Evolutionary conservation across 345 rosid genomes (phyloP).

Genomic region (Adansonia digitata): DNA sequence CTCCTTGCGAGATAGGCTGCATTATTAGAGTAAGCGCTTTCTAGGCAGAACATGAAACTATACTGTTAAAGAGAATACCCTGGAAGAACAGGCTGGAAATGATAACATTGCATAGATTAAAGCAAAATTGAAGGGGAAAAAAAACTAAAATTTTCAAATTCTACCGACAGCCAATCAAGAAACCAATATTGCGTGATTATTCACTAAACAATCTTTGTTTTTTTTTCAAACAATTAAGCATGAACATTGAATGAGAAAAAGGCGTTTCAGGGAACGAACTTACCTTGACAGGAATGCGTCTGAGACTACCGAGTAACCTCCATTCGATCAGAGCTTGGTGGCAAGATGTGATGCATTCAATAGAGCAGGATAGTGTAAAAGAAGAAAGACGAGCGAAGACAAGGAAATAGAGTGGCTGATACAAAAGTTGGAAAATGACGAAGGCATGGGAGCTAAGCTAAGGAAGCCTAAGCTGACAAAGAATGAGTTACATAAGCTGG

Average conservation of each 20-base stretch:
- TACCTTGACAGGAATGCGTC: background rate
- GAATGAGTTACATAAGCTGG: no score
- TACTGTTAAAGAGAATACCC: no score
- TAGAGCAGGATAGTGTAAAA: no score
- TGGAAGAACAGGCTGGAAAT: no score
- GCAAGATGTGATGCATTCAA: no score
- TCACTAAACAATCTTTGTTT: background rate
- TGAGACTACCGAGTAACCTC: background rate
- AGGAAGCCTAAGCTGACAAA: no score
- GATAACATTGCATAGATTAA: background rate
- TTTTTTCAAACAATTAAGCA: background rate
- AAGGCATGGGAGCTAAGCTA: no score
- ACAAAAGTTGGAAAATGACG: no score
- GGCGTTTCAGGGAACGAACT: background rate
- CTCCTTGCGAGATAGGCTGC: constrained; percentile 14
- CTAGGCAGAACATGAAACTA: background rate
- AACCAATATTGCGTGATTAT: background rate
- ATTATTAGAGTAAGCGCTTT: background rate
- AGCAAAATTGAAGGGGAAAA: background rate
- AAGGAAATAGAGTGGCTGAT: no score
- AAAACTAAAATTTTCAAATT: background rate
- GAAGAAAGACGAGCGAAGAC: no score
- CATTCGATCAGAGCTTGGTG: background rate
- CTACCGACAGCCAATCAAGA: background rate
- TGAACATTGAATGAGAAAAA: background rate